These are phyloP conservation scores for Tagetes patula DNA, from an alignment of 129 eudicot species.

Conservation along the genomic window DNA sequence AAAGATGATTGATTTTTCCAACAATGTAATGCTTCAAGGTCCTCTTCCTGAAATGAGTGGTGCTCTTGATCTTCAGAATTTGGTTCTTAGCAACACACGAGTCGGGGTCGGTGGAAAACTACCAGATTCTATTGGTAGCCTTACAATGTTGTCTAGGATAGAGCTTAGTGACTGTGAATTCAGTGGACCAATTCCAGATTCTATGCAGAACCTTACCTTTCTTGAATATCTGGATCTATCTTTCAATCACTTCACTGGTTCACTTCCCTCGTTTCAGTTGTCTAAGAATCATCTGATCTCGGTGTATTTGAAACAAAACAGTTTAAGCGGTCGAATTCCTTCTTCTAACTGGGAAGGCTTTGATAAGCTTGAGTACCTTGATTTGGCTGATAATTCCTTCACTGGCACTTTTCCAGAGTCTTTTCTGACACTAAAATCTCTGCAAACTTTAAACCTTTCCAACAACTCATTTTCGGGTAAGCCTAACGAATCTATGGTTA, in stretches of 20 bases:
- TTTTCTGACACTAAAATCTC: no score
- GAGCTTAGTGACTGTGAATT: constrained; percentile 25
- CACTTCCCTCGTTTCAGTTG: no score
- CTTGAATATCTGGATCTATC: constrained; percentile 33
- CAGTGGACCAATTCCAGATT: constrained; percentile 41
- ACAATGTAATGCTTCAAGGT: constrained; percentile 29
- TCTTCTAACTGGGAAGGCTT: no score
- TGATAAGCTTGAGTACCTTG: no score
- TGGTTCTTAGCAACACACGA: constrained; percentile 20
- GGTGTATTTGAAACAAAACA: no score
- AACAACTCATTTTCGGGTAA: no score
- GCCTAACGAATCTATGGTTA: no score
- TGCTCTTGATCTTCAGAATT: not conserved
- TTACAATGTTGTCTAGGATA: constrained; percentile 21
- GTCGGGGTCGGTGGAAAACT: constrained; percentile 25
- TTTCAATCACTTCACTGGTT: constrained; percentile 1
- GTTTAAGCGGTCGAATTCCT: no score
- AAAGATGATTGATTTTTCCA: constrained; percentile 20
- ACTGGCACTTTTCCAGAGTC: no score
- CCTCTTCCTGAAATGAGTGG: constrained; percentile 10
- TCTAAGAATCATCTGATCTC: no score
- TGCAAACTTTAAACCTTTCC: no score
- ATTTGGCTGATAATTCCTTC: no score
- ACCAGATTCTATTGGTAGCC: constrained; percentile 47
- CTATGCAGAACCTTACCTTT: constrained; percentile 23